Conservation (phyloP, 495 filamentous ascomycete species). For the Trichocladium uniseriatum region DNA sequence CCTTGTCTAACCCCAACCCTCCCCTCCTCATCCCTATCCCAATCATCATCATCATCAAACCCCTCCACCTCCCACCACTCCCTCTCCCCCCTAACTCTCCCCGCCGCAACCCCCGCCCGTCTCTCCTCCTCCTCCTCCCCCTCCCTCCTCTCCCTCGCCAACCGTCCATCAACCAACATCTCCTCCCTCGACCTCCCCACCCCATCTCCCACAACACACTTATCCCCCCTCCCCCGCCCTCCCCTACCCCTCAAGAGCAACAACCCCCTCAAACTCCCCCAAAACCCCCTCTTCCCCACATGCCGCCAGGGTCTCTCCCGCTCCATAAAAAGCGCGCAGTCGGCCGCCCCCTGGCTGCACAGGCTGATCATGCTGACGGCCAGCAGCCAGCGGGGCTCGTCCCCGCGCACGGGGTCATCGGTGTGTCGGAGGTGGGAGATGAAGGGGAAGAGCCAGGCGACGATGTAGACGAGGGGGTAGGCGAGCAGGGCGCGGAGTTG, state of each 20-base stretch:
- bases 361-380: slow-evolving; percentile 47
- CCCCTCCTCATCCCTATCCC: not conserved
- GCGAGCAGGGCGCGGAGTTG: slow-evolving; percentile 62
- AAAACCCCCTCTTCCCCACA: too few species aligned
- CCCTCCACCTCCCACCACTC: slow-evolving; percentile 2
- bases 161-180: slow-evolving; percentile 34
- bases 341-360: slow-evolving; percentile 52
- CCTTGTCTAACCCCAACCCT: not conserved
- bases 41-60: not conserved
- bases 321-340: slow-evolving; percentile 55
- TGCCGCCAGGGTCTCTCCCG: slow-evolving; percentile 67
- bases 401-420: slow-evolving; percentile 28
- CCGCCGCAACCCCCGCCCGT: slow-evolving; percentile 7
- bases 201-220: slow-evolving; percentile 1
- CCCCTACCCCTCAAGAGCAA: slow-evolving; percentile 6
- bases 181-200: slow-evolving; percentile 38
- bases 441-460: slow-evolving; percentile 67
- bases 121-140: slow-evolving; percentile 4
- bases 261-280: too few species aligned
- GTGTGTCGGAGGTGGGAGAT: slow-evolving; percentile 51
- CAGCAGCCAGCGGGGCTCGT: slow-evolving; percentile 40
- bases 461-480: slow-evolving; percentile 61
- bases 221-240: not conserved
- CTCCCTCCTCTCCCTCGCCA: slow-evolving; percentile 27
- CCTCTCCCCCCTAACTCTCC: not conserved